Conservation (phyloP, 192 early-diverging fungal genomes). For the Coemansia sp. region DNA sequence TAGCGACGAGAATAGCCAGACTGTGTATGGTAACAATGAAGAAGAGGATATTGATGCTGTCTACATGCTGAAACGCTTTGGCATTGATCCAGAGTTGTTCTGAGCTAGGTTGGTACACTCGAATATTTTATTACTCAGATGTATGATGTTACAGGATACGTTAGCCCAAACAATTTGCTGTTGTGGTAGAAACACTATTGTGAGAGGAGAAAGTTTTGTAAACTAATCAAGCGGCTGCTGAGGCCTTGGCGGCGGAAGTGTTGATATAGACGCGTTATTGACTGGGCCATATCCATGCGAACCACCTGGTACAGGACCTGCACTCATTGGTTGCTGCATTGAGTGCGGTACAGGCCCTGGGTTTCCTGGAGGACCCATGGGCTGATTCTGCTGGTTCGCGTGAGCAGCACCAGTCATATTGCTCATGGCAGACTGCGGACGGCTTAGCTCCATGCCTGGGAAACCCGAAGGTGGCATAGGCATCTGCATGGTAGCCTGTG, state of each 20-base stretch:
- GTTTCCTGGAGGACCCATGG: constrained; percentile 4
- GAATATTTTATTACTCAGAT: neutral
- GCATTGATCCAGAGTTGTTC: constrained; percentile 41
- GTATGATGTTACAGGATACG: neutral
- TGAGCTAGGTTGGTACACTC: constrained; percentile 1
- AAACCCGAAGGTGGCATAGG: constrained; percentile 48
- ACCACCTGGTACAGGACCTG: constrained; percentile 15
- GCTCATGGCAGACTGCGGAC: constrained; percentile 34
- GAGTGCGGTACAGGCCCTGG: constrained; percentile 28
- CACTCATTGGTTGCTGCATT: constrained; percentile 12
- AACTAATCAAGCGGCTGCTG: constrained; percentile 37
- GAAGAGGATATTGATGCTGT: constrained; percentile 13
- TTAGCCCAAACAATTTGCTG: too few species aligned
- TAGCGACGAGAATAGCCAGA: neutral
- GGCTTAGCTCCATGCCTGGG: constrained; percentile 38
- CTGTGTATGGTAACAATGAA: neutral
- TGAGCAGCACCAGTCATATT: constrained; percentile 6
- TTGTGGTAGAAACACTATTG: neutral
- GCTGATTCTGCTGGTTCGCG: neutral
- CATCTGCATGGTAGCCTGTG: constrained; percentile 27
- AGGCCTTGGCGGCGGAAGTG: constrained; percentile 35
- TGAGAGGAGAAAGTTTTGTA: neutral
- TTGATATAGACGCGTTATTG: constrained; percentile 25
- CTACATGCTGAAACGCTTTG: constrained; percentile 40
- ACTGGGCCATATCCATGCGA: constrained; percentile 21